Evolutionary conservation across 2,329 filamentous ascomycete species (phyloP), one percentile per base, ranked within the genome.

Genomic region (Thelonectria discophora): DNA sequence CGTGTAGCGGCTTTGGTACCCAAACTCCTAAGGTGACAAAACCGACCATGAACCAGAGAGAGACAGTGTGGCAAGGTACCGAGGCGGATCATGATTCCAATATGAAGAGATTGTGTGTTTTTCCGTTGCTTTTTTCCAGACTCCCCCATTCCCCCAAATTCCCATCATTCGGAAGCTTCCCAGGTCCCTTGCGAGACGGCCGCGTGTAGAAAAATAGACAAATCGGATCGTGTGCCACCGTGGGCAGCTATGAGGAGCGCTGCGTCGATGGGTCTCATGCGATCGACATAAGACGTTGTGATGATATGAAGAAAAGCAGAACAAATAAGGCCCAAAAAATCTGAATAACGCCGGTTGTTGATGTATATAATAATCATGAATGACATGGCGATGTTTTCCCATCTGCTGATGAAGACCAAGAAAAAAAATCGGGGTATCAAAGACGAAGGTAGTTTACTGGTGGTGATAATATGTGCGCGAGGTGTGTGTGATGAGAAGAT

Each of bases 371-470:
- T 70, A 65, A 60, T 72, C 70, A 69, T 72, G 63, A 72, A 58
- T 64, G 68, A 70, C 69, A 67, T 72, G 68, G 65, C 70, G 53
- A 69, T 71, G 60, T 63, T 68, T 57, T 70, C 63, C 60, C 65
- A 72, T 70, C 60, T 67, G 62, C 65, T 66, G 62, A 69, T 61
- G 42, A 71, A 70, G 59, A 66, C 64, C 69, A 62, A 57, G 63
- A 30, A 64, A 64, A 60, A 70, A 69, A 68, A 60, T 60, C 56
- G 66, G 76, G 75, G 76, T 77, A 77, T 77, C 76, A 77, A 77
- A 76, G 69, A 68, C 65, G 68, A 74, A 75, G 61, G 68, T 72
- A 73, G 68, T 68, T 68, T 72, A 73, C 70, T 71, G 64, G 66
- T 68, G 64, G 56, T 52, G 51, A 61, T 65, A 71, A 69, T 71